Evolutionary conservation across 192 early-diverging fungal species (phyloP), one percentile per base, ranked within the genome.

Genomic region (Coemansia sp.): DNA sequence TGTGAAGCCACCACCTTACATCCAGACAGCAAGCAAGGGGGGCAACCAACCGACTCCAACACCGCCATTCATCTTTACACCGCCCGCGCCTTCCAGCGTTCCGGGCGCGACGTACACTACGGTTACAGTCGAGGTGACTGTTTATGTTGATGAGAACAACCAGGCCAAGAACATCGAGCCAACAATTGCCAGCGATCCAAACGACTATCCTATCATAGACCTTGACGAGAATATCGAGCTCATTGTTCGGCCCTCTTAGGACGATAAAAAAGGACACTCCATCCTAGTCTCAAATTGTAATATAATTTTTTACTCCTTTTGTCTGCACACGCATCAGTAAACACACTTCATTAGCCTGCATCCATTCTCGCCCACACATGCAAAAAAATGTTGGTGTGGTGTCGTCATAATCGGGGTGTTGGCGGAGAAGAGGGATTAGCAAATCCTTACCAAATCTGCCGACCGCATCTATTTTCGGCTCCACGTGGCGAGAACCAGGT

Each of bases 1-100:
- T 14, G 41, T 79, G 3, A 26, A 38, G 3, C 48, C 55, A 3
- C 76, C 76, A 9, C 66, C 69, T 5, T 68, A 72, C n/a, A 41
- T 79, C 8, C 42, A 66, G 43, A 56, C 52, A 6, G 60, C 50
- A 50, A 53, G 17, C 12, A 62, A 36, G 36, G 11, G 12, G 9
- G 17, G 24, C 24, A 50, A 15, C 1, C 48, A 18, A 1, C 12
- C 19, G 10, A 4, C 12, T 1, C 42, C 26, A 21, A 33, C 58
- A 35, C 14, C 10, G n/a, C 60, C 46, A 35, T 52, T 50, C n/a
- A 15, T 29, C 15, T 50, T 50, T 14, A 29, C 11, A 26, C 46
- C 46, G 1, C 46, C 46, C 12, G 15, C 60, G 15, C 56, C 56
- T 0, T 7, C 56, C 12, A 27, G 27, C 24, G 14, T 27, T 24